Base-by-base conservation (phyloP, 2,329 filamentous ascomycete genomes). In the Penicillium sp. region DNA sequence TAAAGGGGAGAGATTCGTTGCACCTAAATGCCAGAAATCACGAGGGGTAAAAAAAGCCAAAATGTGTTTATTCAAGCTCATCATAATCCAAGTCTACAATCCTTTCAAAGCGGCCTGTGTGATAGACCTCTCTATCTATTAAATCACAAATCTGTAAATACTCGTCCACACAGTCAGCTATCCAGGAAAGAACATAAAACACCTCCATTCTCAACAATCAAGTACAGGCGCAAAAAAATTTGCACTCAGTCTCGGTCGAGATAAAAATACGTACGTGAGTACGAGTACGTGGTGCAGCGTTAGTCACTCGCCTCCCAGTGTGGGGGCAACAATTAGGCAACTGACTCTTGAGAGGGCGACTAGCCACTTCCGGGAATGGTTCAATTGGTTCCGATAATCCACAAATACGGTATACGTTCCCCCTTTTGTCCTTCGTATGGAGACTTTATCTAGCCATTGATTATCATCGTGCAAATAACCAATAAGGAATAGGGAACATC, bases 311-410 rank as follows among this genome's bases (percentile, higher is more conserved):
- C 45, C 45, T 28, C 25, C 45, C 45, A 19, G 16, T 48, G 45
- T 48, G 45, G 45, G 45, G 45, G 45, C 45, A 4, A 48, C 14
- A 48, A 48, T 48, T 30, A 30, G 45, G 45, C 30, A 48, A 48
- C 45, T n/a, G 2, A 46, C 25, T 46, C 10, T n/a, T 30, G 16
- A 28, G 45, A 30, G 25, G 26, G 43, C 26, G 45, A 46, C 43
- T 28, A 28, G 22, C 25, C 43, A 16, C 16, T n/a, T 30, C 2
- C n/a, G 45, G 14, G 10, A 28, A 4, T 30, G 6, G 45, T n/a
- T 30, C 6, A 30, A 11, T 6, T 48, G 14, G 45, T 48, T 14
- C 7, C 26, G n/a, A 30, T 48, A 30, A 30, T 48, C 25, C 16
- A 48, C 45, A 19, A 48, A 30, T 48, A 30, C 45, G 16, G 45